A percentile compares a stretch with the other conserved stretches of the same genome.
These are phyloP conservation scores for Hyphopichia fennica DNA, from an alignment of 1,139 yeast species.

Conservation along the genomic window DNA sequence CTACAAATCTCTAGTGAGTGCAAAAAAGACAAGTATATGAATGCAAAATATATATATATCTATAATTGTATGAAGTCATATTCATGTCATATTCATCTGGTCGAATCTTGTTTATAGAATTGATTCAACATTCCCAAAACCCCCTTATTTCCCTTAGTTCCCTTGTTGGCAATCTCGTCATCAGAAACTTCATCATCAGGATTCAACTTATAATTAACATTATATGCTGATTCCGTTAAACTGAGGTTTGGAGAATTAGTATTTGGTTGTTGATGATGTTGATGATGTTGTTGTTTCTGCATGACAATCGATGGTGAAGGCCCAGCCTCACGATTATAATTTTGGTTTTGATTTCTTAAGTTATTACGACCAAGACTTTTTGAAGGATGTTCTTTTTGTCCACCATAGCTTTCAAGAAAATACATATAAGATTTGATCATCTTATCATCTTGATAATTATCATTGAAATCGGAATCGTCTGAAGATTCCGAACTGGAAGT, in stretches of 20 bases:
- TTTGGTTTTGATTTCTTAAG: slow-evolving; percentile 2
- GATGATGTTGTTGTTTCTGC: neutral
- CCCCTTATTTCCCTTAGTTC: slow-evolving; percentile 43
- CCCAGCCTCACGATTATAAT: neutral
- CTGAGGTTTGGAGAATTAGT: slow-evolving; percentile 17
- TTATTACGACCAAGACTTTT: neutral
- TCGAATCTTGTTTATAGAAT: slow-evolving; percentile 61
- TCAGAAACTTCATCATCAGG: slow-evolving; percentile 28
- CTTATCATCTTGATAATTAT: slow-evolving; percentile 67
- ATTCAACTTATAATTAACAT: slow-evolving; percentile 28
- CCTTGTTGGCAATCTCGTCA: slow-evolving; percentile 22
- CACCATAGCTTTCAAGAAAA: slow-evolving; percentile 77
- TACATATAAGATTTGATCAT: slow-evolving; percentile 90
- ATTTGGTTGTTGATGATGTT: slow-evolving; percentile 1
- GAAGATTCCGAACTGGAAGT: neutral
- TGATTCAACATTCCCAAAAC: slow-evolving; percentile 84
- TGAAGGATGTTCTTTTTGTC: neutral
- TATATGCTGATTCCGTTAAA: slow-evolving; percentile 26
- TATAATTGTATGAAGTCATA: neutral
- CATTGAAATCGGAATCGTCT: slow-evolving; percentile 25
- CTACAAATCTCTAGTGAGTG: slow-evolving; percentile 3
- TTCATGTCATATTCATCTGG: neutral
- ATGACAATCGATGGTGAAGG: slow-evolving; percentile 4
- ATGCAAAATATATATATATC: neutral
- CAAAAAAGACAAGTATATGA: slow-evolving; percentile 3